A percentile compares a stretch with the other conserved stretches of the same genome.
Conservation (phyloP, 2,329 filamentous ascomycete genomes). For the Lecanicillium sp. region DNA sequence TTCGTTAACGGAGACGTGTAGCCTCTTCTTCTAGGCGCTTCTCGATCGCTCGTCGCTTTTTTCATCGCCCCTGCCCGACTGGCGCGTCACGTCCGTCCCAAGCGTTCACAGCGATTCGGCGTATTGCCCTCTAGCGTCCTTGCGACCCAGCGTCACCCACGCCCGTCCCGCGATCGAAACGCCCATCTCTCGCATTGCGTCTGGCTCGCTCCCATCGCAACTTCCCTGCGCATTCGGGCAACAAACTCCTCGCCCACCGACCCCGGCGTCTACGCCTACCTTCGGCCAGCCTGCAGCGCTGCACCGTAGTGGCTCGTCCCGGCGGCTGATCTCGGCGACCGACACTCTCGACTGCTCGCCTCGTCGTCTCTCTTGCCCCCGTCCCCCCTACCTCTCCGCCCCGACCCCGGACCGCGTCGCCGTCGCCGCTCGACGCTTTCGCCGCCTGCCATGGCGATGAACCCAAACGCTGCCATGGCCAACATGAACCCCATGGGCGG, state of each 20-base stretch:
- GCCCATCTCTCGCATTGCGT: too few species aligned
- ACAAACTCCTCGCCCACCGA: constrained; percentile 3
- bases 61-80: too few species aligned
- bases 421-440: constrained; percentile 2
- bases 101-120: too few species aligned
- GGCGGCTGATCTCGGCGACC: constrained; percentile 23
- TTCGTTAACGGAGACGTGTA: too few species aligned
- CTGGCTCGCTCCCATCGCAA: too few species aligned
- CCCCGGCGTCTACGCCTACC: constrained; percentile 23
- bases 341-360: constrained; percentile 13
- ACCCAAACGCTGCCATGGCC: constrained; percentile 57
- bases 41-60: too few species aligned
- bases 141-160: too few species aligned
- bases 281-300: constrained; percentile 23
- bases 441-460: constrained; percentile 35
- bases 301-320: constrained; percentile 24
- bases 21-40: too few species aligned
- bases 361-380: constrained; percentile 12
- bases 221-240: too few species aligned
- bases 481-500: constrained; percentile 63
- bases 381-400: constrained; percentile 13
- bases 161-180: too few species aligned
- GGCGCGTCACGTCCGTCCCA: too few species aligned
- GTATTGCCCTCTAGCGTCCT: too few species aligned
- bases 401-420: constrained; percentile 1